A percentile compares a stretch with the other conserved stretches of the same genome.
phyloP scores from a whole-genome alignment of 2,329 filamentous ascomycete species.

The Massarina eburnea region DNA sequence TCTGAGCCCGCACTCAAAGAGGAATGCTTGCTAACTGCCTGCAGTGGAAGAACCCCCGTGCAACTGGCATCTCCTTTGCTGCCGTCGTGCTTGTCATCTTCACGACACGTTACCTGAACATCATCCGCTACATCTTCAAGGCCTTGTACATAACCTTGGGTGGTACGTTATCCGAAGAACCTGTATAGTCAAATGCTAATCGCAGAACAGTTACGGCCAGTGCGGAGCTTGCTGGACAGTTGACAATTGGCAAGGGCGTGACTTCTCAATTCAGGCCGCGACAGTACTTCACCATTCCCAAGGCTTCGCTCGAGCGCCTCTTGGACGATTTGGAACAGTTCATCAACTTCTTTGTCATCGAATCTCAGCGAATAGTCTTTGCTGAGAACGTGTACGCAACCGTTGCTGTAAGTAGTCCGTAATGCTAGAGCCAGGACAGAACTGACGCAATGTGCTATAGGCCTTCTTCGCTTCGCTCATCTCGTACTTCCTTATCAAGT shows the following conservation, averaged over 20 bases:
- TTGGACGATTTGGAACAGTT: constrained; percentile 66
- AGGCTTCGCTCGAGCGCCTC: constrained; percentile 63
- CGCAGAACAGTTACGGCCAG: constrained; percentile 54
- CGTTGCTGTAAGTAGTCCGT: constrained; percentile 54
- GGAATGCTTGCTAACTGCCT: constrained; percentile 13
- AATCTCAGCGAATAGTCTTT: constrained; percentile 67
- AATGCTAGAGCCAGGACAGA: background rate
- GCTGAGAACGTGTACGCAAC: constrained; percentile 66
- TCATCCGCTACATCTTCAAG: constrained; percentile 64
- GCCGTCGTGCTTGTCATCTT: constrained; percentile 62
- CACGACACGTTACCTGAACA: constrained; percentile 63
- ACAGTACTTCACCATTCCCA: constrained; percentile 67
- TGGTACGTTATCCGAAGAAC: constrained; percentile 44
- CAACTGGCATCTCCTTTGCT: constrained; percentile 62
- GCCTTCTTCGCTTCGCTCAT: constrained; percentile 61
- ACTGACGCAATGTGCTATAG: constrained; percentile 37
- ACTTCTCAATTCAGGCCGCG: constrained; percentile 63
- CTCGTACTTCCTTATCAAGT: constrained; percentile 67
- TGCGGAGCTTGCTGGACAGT: constrained; percentile 59
- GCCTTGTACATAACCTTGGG: constrained; percentile 61
- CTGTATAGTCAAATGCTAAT: constrained; percentile 7
- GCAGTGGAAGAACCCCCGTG: constrained; percentile 67
- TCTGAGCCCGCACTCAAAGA: constrained; percentile 9
- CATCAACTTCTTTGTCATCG: constrained; percentile 69
- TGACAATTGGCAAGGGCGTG: constrained; percentile 59